Evolutionary conservation across 2,329 filamentous ascomycete genomes (phyloP).

Genomic region (Colletotrichum eremochloae): DNA sequence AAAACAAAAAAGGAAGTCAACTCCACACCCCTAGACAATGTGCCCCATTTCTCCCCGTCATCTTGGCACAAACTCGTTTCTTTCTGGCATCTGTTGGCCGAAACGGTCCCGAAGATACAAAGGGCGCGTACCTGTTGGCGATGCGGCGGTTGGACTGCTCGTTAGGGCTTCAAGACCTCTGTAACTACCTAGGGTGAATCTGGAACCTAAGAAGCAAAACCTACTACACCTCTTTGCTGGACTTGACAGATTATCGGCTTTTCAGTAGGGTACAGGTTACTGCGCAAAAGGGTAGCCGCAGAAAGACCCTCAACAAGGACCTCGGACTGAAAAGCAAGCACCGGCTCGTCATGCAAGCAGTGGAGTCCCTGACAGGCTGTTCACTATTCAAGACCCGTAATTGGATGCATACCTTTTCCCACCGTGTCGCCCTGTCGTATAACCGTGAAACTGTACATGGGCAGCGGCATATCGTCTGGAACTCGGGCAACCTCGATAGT

Average conservation of each 20-base stretch:
- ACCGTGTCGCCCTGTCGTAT: neutral
- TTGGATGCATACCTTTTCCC: conserved; percentile 1
- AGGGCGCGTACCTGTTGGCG: neutral
- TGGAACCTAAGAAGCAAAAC: neutral
- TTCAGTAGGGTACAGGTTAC: too few species aligned
- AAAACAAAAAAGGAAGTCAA: neutral
- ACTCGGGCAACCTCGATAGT: neutral
- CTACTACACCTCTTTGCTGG: neutral
- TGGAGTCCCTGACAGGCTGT: neutral
- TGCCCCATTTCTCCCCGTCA: conserved; percentile 34
- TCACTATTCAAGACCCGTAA: neutral
- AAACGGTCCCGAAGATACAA: conserved; percentile 27
- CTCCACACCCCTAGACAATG: conserved; percentile 22
- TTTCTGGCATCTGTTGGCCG: neutral
- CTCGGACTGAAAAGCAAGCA: conserved; percentile 1
- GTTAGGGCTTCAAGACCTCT: too few species aligned
- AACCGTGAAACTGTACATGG: neutral
- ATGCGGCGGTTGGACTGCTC: neutral
- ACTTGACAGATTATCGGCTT: neutral
- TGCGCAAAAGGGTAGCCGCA: neutral
- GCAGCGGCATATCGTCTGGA: neutral
- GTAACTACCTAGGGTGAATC: neutral
- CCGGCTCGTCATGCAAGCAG: conserved; percentile 13
- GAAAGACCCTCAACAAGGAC: neutral
- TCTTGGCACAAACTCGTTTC: conserved; percentile 23